Conservation (phyloP, 805 yeast species). For the Sugiyamaella lignohabitans region DNA sequence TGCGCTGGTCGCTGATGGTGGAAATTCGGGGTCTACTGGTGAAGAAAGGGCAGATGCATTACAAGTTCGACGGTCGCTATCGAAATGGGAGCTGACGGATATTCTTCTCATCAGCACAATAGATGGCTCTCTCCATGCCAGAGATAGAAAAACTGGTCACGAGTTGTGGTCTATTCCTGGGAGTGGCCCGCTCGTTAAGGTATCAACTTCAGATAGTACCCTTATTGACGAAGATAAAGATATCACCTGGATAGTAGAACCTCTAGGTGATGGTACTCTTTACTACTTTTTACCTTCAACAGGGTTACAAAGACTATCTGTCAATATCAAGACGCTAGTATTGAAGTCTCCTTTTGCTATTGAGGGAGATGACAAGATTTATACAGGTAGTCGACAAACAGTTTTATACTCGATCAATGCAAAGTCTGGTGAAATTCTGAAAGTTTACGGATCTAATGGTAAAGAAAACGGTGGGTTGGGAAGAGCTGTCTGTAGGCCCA, state of each 20-base stretch:
- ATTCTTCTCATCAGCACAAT: slow-evolving; percentile 67
- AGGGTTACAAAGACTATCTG: slow-evolving; percentile 78
- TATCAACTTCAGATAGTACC: slow-evolving; percentile 18
- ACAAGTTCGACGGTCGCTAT: slow-evolving; percentile 25
- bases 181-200: slow-evolving; percentile 54
- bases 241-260: slow-evolving; percentile 83
- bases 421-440: slow-evolving; percentile 63
- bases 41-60: neutral
- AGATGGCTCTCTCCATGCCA: slow-evolving; percentile 81
- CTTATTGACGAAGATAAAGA: slow-evolving; percentile 28
- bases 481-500: slow-evolving; percentile 22
- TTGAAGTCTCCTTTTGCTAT: slow-evolving; percentile 80
- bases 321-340: slow-evolving; percentile 70
- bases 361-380: slow-evolving; percentile 69
- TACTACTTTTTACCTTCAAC: slow-evolving; percentile 68
- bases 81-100: slow-evolving; percentile 48
- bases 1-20: too few species aligned
- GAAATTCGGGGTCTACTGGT: too few species aligned
- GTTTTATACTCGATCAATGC: slow-evolving; percentile 70
- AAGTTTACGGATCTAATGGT: slow-evolving; percentile 50
- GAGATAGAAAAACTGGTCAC: slow-evolving; percentile 68
- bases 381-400: slow-evolving; percentile 78
- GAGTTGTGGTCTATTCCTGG: slow-evolving; percentile 70
- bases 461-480: slow-evolving; percentile 9
- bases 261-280: slow-evolving; percentile 74